Percentiles rank a stretch among this genome's conserved stretches.
Evolutionary conservation across 1,284 basidiomycete species (phyloP).

Genomic region (Lignosus rhinocerotis): DNA sequence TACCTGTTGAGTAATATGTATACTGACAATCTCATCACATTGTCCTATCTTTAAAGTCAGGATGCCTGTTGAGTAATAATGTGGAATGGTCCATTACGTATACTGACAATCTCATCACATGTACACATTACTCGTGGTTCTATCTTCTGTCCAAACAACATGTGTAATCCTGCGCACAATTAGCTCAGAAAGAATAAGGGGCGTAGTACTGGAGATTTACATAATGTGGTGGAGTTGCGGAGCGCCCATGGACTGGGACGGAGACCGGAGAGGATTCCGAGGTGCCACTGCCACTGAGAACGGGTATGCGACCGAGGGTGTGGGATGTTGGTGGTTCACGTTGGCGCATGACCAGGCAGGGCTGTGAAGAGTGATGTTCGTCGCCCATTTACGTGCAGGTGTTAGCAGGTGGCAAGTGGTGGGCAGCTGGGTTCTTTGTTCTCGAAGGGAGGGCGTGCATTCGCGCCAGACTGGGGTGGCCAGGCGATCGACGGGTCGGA

Average conservation of each 20-base stretch:
- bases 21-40: too few relatives aligned
- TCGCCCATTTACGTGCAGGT: slow-evolving; percentile 18
- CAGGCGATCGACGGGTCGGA: slow-evolving; percentile 20
- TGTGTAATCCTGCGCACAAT: too few relatives aligned
- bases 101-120: too few relatives aligned
- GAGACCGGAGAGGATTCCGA: not conserved
- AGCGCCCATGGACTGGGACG: slow-evolving; percentile 17
- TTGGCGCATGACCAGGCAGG: slow-evolving; percentile 13
- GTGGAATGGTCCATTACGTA: not conserved
- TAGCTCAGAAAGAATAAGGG: too few relatives aligned
- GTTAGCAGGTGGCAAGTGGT: not conserved
- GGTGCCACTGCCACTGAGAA: not conserved
- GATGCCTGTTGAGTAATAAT: not conserved
- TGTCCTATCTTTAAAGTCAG: too few relatives aligned
- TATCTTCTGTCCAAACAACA: too few relatives aligned
- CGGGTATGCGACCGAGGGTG: slow-evolving; percentile 4
- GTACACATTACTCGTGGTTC: too few relatives aligned
- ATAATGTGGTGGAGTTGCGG: slow-evolving; percentile 7
- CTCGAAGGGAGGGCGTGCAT: slow-evolving; percentile 6
- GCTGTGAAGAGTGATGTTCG: slow-evolving; percentile 17
- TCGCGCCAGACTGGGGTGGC: not conserved
- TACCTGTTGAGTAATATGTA: not conserved
- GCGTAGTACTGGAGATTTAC: not conserved
- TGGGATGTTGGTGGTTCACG: not conserved
- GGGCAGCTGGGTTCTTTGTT: slow-evolving; percentile 17